phyloP scores from a whole-genome alignment of 2,329 filamentous ascomycete species.

The Cercospora sp. region DNA sequence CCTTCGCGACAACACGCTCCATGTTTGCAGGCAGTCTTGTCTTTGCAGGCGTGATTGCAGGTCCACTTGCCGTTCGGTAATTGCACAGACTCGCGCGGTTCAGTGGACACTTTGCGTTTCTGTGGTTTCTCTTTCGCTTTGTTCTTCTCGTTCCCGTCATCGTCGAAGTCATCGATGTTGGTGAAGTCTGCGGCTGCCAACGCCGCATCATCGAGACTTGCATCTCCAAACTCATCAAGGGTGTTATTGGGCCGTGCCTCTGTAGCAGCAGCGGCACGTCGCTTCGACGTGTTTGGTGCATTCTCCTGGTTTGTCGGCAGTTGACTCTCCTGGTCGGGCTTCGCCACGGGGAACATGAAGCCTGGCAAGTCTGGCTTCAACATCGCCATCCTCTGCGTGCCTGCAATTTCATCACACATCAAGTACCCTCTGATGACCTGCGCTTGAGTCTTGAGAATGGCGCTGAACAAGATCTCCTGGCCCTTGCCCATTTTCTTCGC shows the following conservation, averaged over 20 bases:
- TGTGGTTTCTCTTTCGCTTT: conserved; percentile 7
- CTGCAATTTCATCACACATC: conserved; percentile 80
- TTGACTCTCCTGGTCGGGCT: conserved; percentile 24
- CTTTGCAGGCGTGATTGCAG: conserved; percentile 70
- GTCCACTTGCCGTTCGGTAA: conserved; percentile 71
- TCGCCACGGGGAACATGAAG: conserved; percentile 45
- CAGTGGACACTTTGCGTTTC: conserved; percentile 12
- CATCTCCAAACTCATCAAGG: conserved; percentile 56
- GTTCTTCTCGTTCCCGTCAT: conserved; percentile 20
- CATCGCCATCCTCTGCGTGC: conserved; percentile 57
- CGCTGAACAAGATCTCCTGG: conserved; percentile 61
- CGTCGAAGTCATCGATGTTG: conserved; percentile 56
- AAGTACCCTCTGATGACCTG: conserved; percentile 67
- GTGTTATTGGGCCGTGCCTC: conserved; percentile 7
- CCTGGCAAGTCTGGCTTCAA: conserved; percentile 53
- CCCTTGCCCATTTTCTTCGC: conserved; percentile 64
- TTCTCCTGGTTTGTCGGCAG: conserved; percentile 14
- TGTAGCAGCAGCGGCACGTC: conserved; percentile 22
- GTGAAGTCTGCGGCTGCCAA: conserved; percentile 50
- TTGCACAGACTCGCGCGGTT: conserved; percentile 47
- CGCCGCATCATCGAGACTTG: conserved; percentile 55
- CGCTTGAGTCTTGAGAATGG: conserved; percentile 55
- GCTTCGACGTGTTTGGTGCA: conserved; percentile 33
- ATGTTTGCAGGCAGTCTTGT: conserved; percentile 65
- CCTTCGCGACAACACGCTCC: conserved; percentile 68